Evolutionary conservation across 2,329 filamentous ascomycete species (phyloP), one percentile per base, ranked within the genome.

Genomic region (Exophiala sp.): DNA sequence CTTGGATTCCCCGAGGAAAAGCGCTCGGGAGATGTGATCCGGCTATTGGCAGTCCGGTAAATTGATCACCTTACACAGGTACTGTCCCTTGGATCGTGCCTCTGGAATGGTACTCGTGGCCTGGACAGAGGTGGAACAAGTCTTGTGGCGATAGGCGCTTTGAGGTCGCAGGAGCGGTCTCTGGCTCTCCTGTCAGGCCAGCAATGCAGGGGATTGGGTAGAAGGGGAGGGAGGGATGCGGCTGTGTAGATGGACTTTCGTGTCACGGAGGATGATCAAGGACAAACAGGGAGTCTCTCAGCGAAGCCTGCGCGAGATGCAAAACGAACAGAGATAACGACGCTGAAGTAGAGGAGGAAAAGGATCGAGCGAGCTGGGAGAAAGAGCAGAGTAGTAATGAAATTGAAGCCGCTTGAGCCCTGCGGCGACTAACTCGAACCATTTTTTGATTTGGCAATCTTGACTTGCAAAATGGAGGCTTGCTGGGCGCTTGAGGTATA

Each of bases 251-350:
- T n/a, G n/a, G 13, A 24, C 16, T 19, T 19, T 19, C n/a, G 34
- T 37, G 34, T 37, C 34, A 37, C n/a, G 8, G 18, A 19, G 34
- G 34, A 41, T 41, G 43, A 34, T 47, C 39, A 37, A 45, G 49
- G 39, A 35, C 24, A 11, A 37, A 41, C 6, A 30, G 46, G 34
- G 49, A 54, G n/a, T n/a, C n/a, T n/a, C 57, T 60, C 58, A 49
- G 56, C 59, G 59, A 59, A 56, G 50, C 59, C 59, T 57, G 59
- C 59, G 58, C 56, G 58, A 58, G 56, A 44, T 54, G 51, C 14
- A 46, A 47, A 19, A 19, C 34, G 40, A 45, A 48, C n/a, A 39
- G 14, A 55, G 46, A 38, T 18, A 9, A 14, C n/a, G 41, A 43
- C 16, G 22, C 30, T 41, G n/a, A 43, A 27, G 23, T 43, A 53